Evolutionary conservation across 139 green algal genomes (phyloP).

Genomic region (Pleodorina starrii): DNA sequence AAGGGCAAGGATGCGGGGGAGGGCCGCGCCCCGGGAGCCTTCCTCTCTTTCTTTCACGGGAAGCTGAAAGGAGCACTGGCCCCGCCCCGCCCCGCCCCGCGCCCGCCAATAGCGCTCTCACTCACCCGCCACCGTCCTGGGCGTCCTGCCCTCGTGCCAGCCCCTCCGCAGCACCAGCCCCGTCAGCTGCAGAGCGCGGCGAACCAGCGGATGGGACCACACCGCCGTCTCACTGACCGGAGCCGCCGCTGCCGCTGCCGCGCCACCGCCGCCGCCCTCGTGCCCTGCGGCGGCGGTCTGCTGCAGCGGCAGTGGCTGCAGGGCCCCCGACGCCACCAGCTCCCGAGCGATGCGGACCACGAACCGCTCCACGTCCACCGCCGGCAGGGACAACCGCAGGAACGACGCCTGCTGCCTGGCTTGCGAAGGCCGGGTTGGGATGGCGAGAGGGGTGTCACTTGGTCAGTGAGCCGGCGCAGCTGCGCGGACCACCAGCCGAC

Average conservation of each 20-base stretch:
- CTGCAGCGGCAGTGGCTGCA: not conserved
- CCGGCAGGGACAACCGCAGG: slow-evolving; percentile 14
- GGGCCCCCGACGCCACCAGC: not conserved
- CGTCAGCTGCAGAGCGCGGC: not conserved
- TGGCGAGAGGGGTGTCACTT: no score
- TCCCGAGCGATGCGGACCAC: slow-evolving; percentile 13
- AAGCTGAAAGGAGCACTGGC: no score
- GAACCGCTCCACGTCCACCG: slow-evolving; percentile 29
- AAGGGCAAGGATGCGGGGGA: no score
- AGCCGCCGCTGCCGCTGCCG: not conserved
- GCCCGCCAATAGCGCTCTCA: not conserved
- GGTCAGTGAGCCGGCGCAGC: no score
- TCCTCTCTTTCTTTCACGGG: no score
- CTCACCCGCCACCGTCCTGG: slow-evolving; percentile 33
- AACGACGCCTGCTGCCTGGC: slow-evolving; percentile 20
- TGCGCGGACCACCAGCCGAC: no score
- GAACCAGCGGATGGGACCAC: not conserved
- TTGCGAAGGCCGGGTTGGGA: not conserved
- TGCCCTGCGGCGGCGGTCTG: not conserved
- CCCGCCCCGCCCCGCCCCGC: no score
- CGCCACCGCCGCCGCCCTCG: no score
- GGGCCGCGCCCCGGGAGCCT: no score
- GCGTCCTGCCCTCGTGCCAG: slow-evolving; percentile 39
- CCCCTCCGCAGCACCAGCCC: slow-evolving; percentile 29
- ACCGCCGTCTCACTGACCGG: not conserved